phyloP scores from a whole-genome alignment of 768 basidiomycete genomes.

The Arthromyces matolae region DNA sequence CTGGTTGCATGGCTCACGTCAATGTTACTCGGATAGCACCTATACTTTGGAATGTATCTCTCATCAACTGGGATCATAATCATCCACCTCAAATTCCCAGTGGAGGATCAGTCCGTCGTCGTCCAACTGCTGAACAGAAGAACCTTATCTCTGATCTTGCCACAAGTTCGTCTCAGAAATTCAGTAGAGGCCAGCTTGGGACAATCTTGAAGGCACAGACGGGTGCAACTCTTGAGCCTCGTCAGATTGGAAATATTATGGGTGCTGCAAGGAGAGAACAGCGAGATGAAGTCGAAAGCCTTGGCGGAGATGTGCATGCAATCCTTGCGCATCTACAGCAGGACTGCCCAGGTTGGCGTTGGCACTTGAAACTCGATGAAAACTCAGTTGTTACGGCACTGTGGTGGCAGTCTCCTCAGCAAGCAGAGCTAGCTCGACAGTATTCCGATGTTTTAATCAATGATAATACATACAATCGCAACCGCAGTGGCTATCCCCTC shows the following conservation, averaged over 20 bases:
- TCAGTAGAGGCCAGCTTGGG: slow-evolving; percentile 15
- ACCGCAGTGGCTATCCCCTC: slow-evolving; percentile 24
- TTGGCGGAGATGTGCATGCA: slow-evolving; percentile 26
- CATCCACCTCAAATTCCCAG: slow-evolving; percentile 18
- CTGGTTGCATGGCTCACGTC: slow-evolving; percentile 21
- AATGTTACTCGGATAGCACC: slow-evolving; percentile 15
- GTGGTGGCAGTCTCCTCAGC: slow-evolving; percentile 32
- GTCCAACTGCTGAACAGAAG: slow-evolving; percentile 16
- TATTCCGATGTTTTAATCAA: slow-evolving; percentile 29
- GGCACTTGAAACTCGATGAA: slow-evolving; percentile 17
- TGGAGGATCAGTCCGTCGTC: slow-evolving; percentile 9
- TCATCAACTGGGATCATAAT: slow-evolving; percentile 21
- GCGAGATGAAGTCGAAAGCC: slow-evolving; percentile 12
- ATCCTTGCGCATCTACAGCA: slow-evolving; percentile 21
- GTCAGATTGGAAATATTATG: slow-evolving; percentile 30
- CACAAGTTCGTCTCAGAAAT: slow-evolving; percentile 7
- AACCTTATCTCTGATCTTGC: slow-evolving; percentile 8
- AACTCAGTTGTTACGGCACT: slow-evolving; percentile 15
- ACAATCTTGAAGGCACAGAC: slow-evolving; percentile 11
- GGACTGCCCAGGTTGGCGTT: slow-evolving; percentile 19
- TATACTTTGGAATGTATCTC: slow-evolving; percentile 16
- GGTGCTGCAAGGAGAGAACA: slow-evolving; percentile 16
- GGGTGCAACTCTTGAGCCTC: slow-evolving; percentile 20
- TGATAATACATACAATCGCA: slow-evolving; percentile 28
- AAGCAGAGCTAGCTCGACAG: slow-evolving; percentile 18